phyloP scores from a whole-genome alignment of 306 rosid species.

The Cicer cuneatum region DNA sequence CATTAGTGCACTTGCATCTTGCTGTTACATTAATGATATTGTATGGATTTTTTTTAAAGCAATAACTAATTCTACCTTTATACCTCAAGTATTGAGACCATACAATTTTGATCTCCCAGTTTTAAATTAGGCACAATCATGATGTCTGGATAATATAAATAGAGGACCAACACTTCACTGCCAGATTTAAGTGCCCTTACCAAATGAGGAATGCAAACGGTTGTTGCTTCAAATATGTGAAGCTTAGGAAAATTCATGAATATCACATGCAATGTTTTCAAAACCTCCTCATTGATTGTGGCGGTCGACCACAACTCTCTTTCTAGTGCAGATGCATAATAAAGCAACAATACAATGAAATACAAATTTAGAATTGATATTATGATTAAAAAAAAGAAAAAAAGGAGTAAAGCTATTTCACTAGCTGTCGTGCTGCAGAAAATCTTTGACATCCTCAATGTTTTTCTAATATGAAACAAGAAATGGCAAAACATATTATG shows the following conservation, averaged over 20 bases:
- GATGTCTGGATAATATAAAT: too few relatives aligned
- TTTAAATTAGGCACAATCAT: too few relatives aligned
- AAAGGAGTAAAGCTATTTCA: not conserved
- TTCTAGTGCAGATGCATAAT: conserved; percentile 83
- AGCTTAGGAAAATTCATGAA: conserved; percentile 88
- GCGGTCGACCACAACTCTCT: conserved; percentile 89
- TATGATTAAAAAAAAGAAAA: too few relatives aligned
- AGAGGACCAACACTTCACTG: conserved; percentile 63
- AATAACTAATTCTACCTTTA: too few relatives aligned
- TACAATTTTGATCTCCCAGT: too few relatives aligned
- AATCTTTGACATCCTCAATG: not conserved
- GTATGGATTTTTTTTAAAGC: too few relatives aligned
- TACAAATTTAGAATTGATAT: not conserved
- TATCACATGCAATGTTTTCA: conserved; percentile 82
- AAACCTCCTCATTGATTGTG: conserved; percentile 86
- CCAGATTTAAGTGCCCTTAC: conserved; percentile 89
- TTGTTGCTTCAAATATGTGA: conserved; percentile 87
- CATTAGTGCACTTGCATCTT: too few relatives aligned
- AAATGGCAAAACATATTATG: too few relatives aligned
- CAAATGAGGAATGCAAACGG: conserved; percentile 90
- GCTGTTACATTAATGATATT: too few relatives aligned
- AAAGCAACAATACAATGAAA: conserved; percentile 33
- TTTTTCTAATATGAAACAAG: conserved; percentile 14
- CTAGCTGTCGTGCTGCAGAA: too few relatives aligned
- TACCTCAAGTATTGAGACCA: too few relatives aligned